Conservation (phyloP, 805 yeast species). For the Metschnikowia continentalis region DNA sequence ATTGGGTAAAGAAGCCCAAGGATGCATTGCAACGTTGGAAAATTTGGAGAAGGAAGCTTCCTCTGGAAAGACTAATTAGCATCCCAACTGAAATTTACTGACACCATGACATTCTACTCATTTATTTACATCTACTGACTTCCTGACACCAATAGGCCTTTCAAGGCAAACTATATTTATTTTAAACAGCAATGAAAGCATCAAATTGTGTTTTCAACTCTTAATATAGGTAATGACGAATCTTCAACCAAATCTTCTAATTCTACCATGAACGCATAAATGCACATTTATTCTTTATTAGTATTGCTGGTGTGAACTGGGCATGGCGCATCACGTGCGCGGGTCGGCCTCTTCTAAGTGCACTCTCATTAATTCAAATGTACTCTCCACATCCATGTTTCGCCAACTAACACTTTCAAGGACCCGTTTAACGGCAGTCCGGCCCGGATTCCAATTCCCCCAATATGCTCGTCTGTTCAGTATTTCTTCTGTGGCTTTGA, state of each 20-base stretch:
- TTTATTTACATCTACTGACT: no score
- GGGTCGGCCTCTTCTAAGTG: not conserved
- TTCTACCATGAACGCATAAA: not conserved
- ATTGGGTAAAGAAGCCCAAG: constrained; percentile 48
- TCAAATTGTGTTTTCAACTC: not conserved
- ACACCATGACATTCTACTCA: no score
- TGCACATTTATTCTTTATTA: not conserved
- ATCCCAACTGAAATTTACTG: not conserved
- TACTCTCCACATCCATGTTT: not conserved
- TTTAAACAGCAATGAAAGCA: no score
- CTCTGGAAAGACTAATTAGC: not conserved
- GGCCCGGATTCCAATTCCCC: not conserved
- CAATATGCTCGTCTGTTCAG: not conserved
- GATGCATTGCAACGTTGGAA: constrained; percentile 19
- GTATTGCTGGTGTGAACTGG: not conserved
- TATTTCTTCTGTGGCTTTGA: constrained; percentile 7
- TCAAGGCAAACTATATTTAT: no score
- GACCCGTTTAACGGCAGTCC: not conserved
- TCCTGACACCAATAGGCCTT: no score
- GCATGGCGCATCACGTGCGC: constrained; percentile 1
- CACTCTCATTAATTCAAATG: not conserved
- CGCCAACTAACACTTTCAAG: not conserved
- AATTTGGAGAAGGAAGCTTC: constrained; percentile 5
- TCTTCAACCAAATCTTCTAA: not conserved
- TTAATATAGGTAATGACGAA: not conserved